Evolutionary conservation across 441 rosid species (phyloP).

Genomic region (Erodium moschatum): DNA sequence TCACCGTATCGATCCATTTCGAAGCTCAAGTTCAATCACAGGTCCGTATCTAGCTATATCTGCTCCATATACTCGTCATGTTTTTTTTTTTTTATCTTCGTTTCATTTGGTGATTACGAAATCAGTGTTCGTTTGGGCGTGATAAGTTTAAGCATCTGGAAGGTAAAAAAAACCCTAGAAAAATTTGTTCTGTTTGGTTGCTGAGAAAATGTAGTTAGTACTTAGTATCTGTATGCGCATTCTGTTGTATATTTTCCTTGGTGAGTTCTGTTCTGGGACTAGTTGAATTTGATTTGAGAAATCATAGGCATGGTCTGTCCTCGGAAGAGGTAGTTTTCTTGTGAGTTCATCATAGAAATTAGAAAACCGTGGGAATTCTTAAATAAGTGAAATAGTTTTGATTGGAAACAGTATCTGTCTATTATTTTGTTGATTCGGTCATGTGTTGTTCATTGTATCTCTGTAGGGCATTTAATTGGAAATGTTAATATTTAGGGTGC

Average conservation of each 20-base stretch:
- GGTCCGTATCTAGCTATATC: not conserved
- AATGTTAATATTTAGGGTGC: not conserved
- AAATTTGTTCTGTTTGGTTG: not conserved
- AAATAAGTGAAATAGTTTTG: not conserved
- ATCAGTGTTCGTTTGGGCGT: not conserved
- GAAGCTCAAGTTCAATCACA: slow-evolving; percentile 6
- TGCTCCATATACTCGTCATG: not conserved
- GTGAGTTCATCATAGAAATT: not conserved
- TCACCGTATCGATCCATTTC: not conserved
- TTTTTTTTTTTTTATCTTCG: not conserved
- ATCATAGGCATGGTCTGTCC: not conserved
- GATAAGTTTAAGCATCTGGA: not conserved
- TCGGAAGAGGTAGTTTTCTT: not conserved
- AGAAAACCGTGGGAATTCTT: not conserved
- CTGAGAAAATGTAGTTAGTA: slow-evolving; percentile 9
- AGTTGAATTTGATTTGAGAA: not conserved
- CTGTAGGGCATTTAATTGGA: not conserved
- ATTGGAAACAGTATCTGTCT: not conserved
- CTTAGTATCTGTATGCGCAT: not conserved
- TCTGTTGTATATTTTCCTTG: not conserved
- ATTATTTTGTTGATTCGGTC: not conserved
- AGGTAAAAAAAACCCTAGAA: not conserved
- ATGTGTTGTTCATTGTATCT: not conserved
- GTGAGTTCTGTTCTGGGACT: not conserved
- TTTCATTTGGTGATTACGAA: not conserved